Base-by-base conservation (phyloP, 192 early-diverging fungal species). In the Backusella liffmaniae region DNA sequence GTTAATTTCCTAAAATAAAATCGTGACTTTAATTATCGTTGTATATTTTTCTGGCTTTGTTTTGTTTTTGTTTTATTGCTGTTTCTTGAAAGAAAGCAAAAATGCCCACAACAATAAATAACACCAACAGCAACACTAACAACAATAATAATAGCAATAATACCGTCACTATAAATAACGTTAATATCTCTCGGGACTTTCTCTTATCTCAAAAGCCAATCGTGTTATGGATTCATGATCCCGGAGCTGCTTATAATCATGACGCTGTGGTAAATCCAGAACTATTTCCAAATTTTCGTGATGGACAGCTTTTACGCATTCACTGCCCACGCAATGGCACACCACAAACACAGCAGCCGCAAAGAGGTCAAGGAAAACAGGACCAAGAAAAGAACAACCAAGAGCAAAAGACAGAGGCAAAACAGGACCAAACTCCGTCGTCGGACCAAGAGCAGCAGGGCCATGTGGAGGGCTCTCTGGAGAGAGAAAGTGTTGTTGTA, bases 261-360 rank as follows among this genome's bases (percentile, higher is more conserved):
- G 92, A 95, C 32, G 79, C 93, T 59, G 80, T 94, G 5, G 79
- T 95, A 23, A 92, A 94, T 73, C 92, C 93, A 1, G 88, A 93
- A 65, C 76, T 73, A 32, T 91, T 95, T 72, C 87, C 90, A 4
- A 85, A 77, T 16, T 76, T 90, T n/a, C 73, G 79, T 46, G 77
- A 83, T 18, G 91, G 91, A 34, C 91, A 94, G 75, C 74, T 94
- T 23, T 82, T 95, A 29, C 87, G 90, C 70, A 85, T 95, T 41
- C 85, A 84, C 66, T 84, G 83, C 46, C 80, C 85, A 5, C 73
- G 72, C 13, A 65, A 44, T 46, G 70, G 70, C 26, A n/a, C 42
- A 6, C 56, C 56, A 26, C 41, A 42, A 6, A 49, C 26, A 8
- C 70, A 71, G 29, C 73, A 66, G 23, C 73, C 59, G 29, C 67